These are phyloP conservation scores for Aspergillus aculeatus DNA, from an alignment of 2,329 filamentous ascomycete genomes.

Conservation along the genomic window DNA sequence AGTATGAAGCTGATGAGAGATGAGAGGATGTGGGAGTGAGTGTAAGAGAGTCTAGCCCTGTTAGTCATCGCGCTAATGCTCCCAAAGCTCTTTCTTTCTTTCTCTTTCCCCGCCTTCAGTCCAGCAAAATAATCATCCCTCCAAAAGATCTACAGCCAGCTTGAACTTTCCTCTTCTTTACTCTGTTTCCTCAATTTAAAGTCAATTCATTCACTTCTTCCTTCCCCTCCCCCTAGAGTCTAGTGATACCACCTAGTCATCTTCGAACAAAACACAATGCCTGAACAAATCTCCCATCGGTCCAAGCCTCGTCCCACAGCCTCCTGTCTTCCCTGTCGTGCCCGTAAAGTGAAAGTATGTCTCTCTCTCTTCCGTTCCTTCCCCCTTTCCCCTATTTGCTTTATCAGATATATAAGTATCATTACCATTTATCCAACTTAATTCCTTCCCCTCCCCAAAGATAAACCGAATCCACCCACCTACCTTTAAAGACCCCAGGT, in stretches of 20 bases:
- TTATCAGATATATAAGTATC: too few species aligned
- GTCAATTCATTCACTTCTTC: background rate
- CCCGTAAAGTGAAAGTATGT: conserved; percentile 19
- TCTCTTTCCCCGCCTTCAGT: too few species aligned
- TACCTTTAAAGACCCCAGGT: too few species aligned
- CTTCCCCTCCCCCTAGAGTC: too few species aligned
- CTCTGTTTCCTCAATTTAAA: background rate
- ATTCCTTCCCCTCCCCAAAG: background rate
- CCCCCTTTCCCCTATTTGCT: background rate
- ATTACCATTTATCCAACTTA: too few species aligned
- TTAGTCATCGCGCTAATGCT: background rate
- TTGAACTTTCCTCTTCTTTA: background rate
- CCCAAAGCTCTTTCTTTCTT: too few species aligned
- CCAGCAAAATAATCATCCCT: too few species aligned
- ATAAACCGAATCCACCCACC: background rate
- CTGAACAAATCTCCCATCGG: background rate
- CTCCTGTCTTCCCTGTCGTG: conserved; percentile 17
- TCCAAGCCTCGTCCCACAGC: conserved; percentile 18
- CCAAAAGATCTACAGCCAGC: background rate
- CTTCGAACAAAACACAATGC: too few species aligned
- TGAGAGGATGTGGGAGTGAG: too few species aligned
- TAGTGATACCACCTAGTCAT: background rate
- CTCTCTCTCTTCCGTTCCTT: too few species aligned
- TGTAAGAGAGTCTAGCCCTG: background rate
- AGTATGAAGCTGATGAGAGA: background rate